phyloP scores from a whole-genome alignment of 1,284 basidiomycete genomes.

The Exobasidium cylindrosporum region DNA sequence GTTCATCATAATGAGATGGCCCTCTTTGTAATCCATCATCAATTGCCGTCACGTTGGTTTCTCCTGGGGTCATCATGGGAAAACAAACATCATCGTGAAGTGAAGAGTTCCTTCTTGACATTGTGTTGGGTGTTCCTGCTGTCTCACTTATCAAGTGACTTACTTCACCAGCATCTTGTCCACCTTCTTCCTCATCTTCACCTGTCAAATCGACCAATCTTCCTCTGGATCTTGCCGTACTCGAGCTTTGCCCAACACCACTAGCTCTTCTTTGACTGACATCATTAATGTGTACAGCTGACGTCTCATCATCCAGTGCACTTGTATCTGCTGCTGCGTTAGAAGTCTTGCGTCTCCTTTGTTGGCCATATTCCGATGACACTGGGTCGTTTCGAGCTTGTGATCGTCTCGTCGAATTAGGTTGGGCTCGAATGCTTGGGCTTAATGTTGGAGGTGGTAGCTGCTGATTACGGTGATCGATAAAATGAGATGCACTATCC shows the following conservation, averaged over 20 bases:
- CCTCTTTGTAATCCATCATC: background rate
- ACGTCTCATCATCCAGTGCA: slow-evolving; percentile 5
- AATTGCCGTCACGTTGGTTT: slow-evolving; percentile 13
- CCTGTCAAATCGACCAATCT: slow-evolving; percentile 10
- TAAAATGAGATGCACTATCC: slow-evolving; percentile 51
- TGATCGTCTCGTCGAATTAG: slow-evolving; percentile 22
- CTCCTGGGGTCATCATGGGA: slow-evolving; percentile 31
- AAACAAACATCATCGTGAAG: slow-evolving; percentile 54
- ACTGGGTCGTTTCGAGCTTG: slow-evolving; percentile 21
- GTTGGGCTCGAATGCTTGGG: slow-evolving; percentile 12
- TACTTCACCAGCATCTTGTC: background rate
- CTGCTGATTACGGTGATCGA: slow-evolving; percentile 53
- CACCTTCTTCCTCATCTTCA: slow-evolving; percentile 22
- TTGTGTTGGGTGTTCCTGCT: slow-evolving; percentile 20
- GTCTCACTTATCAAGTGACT: background rate
- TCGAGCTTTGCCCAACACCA: background rate
- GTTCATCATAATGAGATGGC: background rate
- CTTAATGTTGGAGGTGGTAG: slow-evolving; percentile 40
- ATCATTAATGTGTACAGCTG: background rate
- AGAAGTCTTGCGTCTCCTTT: slow-evolving; percentile 9
- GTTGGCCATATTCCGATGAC: background rate
- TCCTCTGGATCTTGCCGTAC: background rate
- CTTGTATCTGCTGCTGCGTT: background rate
- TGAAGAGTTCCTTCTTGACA: slow-evolving; percentile 30
- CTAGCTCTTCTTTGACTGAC: background rate